Percentiles rank a stretch among this genome's conserved stretches.
Evolutionary conservation across 768 basidiomycete species (phyloP).

Genomic region (Pleurotus citrinopileatus): DNA sequence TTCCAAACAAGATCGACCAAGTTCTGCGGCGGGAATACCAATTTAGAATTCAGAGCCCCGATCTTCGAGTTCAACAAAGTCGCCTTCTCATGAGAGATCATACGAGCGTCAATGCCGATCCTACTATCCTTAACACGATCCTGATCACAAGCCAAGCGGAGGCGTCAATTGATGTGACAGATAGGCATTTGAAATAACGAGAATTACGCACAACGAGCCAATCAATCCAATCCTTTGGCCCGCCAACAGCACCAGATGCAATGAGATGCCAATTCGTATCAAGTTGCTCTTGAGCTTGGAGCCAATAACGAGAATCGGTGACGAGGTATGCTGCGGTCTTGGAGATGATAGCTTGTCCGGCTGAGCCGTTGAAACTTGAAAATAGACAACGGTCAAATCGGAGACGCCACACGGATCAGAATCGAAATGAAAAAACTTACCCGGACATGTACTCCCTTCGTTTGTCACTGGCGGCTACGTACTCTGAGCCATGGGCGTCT

Average conservation of each 20-base stretch:
- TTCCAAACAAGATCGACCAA: conserved; percentile 82
- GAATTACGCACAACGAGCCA: conserved; percentile 59
- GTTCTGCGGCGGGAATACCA: conserved; percentile 82
- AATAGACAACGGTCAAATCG: conserved; percentile 44
- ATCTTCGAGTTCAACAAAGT: conserved; percentile 57
- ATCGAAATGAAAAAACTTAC: conserved; percentile 35
- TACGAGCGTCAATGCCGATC: conserved; percentile 83
- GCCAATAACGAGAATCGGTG: conserved; percentile 82
- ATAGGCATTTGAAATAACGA: conserved; percentile 5
- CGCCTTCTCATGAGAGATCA: conserved; percentile 75
- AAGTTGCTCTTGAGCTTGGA: conserved; percentile 68
- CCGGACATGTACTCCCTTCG: conserved; percentile 77
- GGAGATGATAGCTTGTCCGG: conserved; percentile 72
- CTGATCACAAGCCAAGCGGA: too few relatives aligned
- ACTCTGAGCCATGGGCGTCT: conserved; percentile 84
- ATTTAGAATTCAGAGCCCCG: conserved; percentile 50
- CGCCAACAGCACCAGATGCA: conserved; percentile 47
- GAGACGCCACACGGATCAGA: conserved; percentile 1
- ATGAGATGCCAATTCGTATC: conserved; percentile 75
- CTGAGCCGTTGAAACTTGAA: conserved; percentile 58
- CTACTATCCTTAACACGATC: conserved; percentile 41
- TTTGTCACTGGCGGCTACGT: conserved; percentile 73
- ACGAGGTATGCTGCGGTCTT: conserved; percentile 67
- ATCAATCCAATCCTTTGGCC: conserved; percentile 74
- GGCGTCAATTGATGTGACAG: not conserved